Conservation (phyloP, 2,329 filamentous ascomycete genomes). For the Pezicula radicicola region DNA sequence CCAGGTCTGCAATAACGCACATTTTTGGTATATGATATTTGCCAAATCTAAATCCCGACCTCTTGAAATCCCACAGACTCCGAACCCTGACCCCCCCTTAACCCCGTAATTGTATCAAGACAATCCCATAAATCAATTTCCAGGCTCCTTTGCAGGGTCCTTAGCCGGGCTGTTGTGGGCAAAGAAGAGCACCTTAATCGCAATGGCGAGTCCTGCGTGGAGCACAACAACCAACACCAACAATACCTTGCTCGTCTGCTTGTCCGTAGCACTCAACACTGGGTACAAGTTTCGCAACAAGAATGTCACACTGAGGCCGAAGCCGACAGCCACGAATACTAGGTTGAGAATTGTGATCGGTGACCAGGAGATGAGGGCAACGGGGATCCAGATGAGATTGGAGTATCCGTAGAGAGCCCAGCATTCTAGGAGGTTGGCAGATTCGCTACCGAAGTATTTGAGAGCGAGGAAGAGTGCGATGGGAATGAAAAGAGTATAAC, state of each 20-base stretch:
- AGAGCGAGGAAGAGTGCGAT: constrained; percentile 82
- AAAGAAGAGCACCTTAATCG: constrained; percentile 97
- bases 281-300: constrained; percentile 85
- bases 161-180: constrained; percentile 66
- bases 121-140: constrained; percentile 11
- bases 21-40: not conserved
- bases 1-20: not conserved
- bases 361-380: constrained; percentile 89
- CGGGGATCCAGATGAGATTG: constrained; percentile 95
- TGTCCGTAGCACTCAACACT: constrained; percentile 87
- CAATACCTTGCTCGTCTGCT: constrained; percentile 84
- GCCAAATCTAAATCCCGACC: not conserved
- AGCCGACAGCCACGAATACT: constrained; percentile 85
- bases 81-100: not conserved
- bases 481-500: constrained; percentile 87
- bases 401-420: constrained; percentile 94
- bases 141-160: constrained; percentile 11
- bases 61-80: not conserved
- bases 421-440: constrained; percentile 90
- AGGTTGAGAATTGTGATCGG: constrained; percentile 85
- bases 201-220: constrained; percentile 85
- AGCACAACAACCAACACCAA: constrained; percentile 79
- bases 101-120: constrained; percentile 8
- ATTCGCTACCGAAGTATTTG: constrained; percentile 93
- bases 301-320: constrained; percentile 79